These are phyloP conservation scores for Cardiospermum halicacabum DNA, from an alignment of 345 rosid species.

Conservation along the genomic window DNA sequence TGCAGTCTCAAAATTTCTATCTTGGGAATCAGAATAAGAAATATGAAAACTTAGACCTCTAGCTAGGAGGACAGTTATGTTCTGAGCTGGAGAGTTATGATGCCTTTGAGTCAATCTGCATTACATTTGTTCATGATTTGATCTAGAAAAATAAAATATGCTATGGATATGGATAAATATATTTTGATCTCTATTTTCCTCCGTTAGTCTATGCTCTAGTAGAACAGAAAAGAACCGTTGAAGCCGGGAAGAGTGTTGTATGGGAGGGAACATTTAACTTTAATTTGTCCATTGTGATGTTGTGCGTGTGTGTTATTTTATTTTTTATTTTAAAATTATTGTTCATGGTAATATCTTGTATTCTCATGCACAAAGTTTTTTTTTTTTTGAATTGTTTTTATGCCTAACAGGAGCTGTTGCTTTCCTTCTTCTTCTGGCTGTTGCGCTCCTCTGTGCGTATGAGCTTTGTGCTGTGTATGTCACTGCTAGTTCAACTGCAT, in stretches of 20 bases:
- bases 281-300: not conserved
- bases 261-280: not conserved
- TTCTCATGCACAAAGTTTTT: conserved; percentile 17
- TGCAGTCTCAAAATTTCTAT: not conserved
- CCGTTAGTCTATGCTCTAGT: not conserved
- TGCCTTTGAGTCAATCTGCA: not conserved
- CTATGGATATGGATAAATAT: not conserved
- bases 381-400: conserved; percentile 17
- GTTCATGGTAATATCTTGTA: no score
- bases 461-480: conserved; percentile 98
- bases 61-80: not conserved
- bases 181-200: not conserved
- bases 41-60: not conserved
- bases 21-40: not conserved
- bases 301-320: no score
- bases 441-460: conserved; percentile 89
- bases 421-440: conserved; percentile 93
- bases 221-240: not conserved
- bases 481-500: conserved; percentile 79
- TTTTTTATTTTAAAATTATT: no score
- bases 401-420: conserved; percentile 81
- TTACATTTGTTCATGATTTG: not conserved
- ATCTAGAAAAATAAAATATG: not conserved
- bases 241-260: not conserved
- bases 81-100: not conserved